Percentiles rank a stretch among this genome's conserved stretches.
These are phyloP conservation scores for Neophaeococcomyces aloes DNA, from an alignment of 2,329 filamentous ascomycete genomes.

Conservation along the genomic window DNA sequence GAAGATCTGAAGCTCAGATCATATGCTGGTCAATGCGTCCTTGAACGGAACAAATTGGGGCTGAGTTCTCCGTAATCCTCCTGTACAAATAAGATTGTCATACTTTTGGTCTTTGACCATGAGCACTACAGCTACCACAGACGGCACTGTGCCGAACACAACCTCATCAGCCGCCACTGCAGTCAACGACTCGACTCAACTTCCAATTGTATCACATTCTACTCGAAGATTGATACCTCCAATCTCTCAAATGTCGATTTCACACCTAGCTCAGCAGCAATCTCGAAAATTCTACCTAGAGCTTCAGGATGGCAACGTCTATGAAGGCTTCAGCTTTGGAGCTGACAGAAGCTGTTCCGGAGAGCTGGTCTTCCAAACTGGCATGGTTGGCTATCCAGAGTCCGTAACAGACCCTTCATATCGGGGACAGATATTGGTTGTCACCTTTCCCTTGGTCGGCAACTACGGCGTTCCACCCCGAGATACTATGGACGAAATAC, in stretches of 20 bases:
- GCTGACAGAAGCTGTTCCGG: constrained; percentile 88
- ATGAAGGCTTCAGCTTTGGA: constrained; percentile 94
- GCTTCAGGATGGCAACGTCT: constrained; percentile 80
- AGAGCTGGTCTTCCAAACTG: constrained; percentile 98
- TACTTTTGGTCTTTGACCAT: constrained; percentile 11
- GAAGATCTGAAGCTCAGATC: not conserved
- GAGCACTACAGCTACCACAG: constrained; percentile 11
- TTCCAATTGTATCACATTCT: constrained; percentile 7
- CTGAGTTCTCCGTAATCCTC: constrained; percentile 1
- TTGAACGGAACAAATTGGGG: not conserved
- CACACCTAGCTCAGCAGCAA: constrained; percentile 42
- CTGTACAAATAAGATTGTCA: not conserved
- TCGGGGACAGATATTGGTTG: constrained; percentile 87
- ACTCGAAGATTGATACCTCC: constrained; percentile 20
- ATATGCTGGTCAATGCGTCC: not conserved
- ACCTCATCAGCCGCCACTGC: constrained; percentile 33
- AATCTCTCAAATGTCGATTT: constrained; percentile 48
- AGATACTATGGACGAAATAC: constrained; percentile 71
- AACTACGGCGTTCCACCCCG: constrained; percentile 95
- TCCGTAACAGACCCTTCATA: constrained; percentile 82
- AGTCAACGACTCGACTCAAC: constrained; percentile 16
- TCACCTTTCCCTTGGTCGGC: constrained; percentile 89
- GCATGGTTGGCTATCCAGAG: constrained; percentile 98
- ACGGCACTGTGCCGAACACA: constrained; percentile 27
- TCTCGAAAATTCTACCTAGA: constrained; percentile 72